Evolutionary conservation across 2,329 filamentous ascomycete species (phyloP), one percentile per base, ranked within the genome.

Genomic region (Arthrocladium fulminans): DNA sequence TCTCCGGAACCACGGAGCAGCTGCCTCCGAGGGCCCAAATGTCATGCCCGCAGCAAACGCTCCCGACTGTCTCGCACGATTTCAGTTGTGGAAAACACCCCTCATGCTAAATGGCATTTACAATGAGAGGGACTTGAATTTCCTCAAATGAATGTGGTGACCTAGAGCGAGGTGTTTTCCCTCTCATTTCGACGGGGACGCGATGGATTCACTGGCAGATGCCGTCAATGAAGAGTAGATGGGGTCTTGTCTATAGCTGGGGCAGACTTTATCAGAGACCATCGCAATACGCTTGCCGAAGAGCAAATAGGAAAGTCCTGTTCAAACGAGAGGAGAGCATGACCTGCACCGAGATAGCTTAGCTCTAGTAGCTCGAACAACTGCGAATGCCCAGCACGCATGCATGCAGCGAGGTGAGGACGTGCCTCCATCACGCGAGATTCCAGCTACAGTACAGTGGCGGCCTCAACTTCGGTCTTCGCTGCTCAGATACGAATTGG

Each of bases 381-480:
- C 24, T n/a, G n/a, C 23, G 22, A 19, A 13, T 20, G 24, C 27
- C 24, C n/a, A n/a, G n/a, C n/a, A 44, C 15, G 25, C 41, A 44
- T 44, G 41, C 41, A 44, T 44, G 41, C 41, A 25, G 41, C 39
- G 10, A 24, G n/a, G 8, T 41, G 39, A 24, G 17, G 22, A 27
- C 22, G n/a, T 41, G 24, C 22, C 39, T 25, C 22, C 39, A 25
- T 41, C 39, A 41, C 24, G 13, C 24, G n/a, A 19, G 39, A 12
- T 25, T 25, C 20, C 17, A 22, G 19, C 4, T 19, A 20, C 22
- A 3, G 3, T 5, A 40, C 5, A 8, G 5, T 12, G n/a, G n/a
- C n/a, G 4, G 37, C 37, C 22, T 19, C 4, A 38, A 34, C 60
- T 56, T 25, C 65, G 53, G 10, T 47, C 43, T 13, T 46, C 12